phyloP scores from a whole-genome alignment of 2,329 filamentous ascomycete species.

The Penicillium polonicum region DNA sequence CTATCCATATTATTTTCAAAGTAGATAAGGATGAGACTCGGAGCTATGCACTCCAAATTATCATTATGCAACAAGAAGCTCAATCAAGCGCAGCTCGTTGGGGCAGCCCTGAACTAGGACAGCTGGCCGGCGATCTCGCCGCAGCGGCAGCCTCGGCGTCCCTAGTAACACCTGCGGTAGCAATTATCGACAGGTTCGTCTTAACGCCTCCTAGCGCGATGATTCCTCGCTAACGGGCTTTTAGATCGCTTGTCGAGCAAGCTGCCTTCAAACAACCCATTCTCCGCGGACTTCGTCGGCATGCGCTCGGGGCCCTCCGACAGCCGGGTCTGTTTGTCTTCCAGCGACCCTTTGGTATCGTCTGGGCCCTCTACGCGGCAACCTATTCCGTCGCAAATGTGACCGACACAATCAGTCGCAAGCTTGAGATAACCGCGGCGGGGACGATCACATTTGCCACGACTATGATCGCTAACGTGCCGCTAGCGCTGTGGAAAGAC shows the following conservation, averaged over 20 bases:
- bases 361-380: slow-evolving; percentile 66
- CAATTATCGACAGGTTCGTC: slow-evolving; percentile 30
- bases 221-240: neutral
- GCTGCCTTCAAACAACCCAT: slow-evolving; percentile 24
- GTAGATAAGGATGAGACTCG: slow-evolving; percentile 6
- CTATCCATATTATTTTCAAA: neutral
- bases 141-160: slow-evolving; percentile 28
- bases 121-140: slow-evolving; percentile 25
- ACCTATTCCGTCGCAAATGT: slow-evolving; percentile 84
- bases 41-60: neutral
- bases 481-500: slow-evolving; percentile 33
- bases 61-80: slow-evolving; percentile 15
- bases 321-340: slow-evolving; percentile 31
- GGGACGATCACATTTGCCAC: slow-evolving; percentile 64
- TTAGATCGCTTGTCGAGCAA: slow-evolving; percentile 29
- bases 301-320: slow-evolving; percentile 23
- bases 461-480: slow-evolving; percentile 34
- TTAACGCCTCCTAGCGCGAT: neutral
- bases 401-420: slow-evolving; percentile 71
- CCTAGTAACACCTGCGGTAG: slow-evolving; percentile 27
- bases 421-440: slow-evolving; percentile 54
- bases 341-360: slow-evolving; percentile 39
- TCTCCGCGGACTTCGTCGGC: slow-evolving; percentile 21
- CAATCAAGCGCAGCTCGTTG: slow-evolving; percentile 6
- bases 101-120: slow-evolving; percentile 9